Percentiles rank a stretch among this genome's conserved stretches.
These are phyloP conservation scores for Botrytis porri DNA, from an alignment of 2,329 filamentous ascomycete species.

Conservation along the genomic window DNA sequence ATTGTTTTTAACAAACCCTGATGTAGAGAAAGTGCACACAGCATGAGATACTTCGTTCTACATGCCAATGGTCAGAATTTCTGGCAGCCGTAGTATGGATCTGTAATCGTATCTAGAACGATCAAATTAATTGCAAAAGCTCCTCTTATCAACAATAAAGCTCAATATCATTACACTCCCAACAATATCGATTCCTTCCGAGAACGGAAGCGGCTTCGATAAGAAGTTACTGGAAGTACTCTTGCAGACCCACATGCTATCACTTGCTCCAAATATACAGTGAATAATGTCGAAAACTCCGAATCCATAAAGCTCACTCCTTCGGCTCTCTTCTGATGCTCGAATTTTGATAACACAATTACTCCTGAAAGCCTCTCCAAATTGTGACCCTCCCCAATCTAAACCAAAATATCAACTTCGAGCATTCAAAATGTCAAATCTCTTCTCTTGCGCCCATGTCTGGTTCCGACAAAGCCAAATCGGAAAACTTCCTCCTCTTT, in stretches of 20 bases:
- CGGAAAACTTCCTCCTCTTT: not conserved
- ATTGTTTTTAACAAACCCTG: rapidly evolving
- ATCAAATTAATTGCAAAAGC: not conserved
- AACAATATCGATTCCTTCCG: not conserved
- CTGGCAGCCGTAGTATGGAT: not conserved
- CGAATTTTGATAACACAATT: not conserved
- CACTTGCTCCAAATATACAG: not conserved
- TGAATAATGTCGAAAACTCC: not conserved
- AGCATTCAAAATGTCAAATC: not conserved
- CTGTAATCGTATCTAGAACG: no score
- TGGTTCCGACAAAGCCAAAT: slow-evolving; percentile 2
- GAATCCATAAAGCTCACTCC: not conserved
- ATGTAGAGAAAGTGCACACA: not conserved
- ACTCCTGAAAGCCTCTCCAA: rapidly evolving
- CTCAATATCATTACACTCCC: not conserved
- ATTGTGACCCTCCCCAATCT: not conserved
- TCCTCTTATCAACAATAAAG: not conserved
- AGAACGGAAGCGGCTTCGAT: not conserved
- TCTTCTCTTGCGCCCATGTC: not conserved
- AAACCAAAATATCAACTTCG: not conserved
- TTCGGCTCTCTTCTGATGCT: no score
- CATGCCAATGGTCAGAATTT: not conserved
- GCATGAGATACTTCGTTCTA: not conserved
- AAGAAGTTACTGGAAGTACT: not conserved
- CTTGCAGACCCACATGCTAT: not conserved